phyloP scores from a whole-genome alignment of 495 filamentous ascomycete species.

The Aspergillus cristatus region DNA sequence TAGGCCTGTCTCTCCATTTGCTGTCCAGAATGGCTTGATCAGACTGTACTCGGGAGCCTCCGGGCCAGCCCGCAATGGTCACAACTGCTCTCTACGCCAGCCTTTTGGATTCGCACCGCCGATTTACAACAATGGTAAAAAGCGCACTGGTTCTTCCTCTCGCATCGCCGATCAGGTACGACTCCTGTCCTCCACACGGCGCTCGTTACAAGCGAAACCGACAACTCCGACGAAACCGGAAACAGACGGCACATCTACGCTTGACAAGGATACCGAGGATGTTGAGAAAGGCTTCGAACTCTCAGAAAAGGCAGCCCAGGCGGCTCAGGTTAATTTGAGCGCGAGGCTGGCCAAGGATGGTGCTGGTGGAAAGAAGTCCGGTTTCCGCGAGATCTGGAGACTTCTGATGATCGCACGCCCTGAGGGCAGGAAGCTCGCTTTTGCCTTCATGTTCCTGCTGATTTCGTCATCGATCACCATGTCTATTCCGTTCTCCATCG shows the following conservation, averaged over 20 bases:
- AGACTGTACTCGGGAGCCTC: constrained; percentile 20
- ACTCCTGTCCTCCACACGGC: constrained; percentile 19
- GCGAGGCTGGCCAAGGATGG: constrained; percentile 80
- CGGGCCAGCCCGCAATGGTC: constrained; percentile 12
- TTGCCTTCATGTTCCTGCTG: constrained; percentile 75
- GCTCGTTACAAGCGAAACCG: constrained; percentile 20
- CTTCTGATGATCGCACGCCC: constrained; percentile 82
- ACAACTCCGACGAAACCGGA: constrained; percentile 10
- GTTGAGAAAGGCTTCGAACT: constrained; percentile 51
- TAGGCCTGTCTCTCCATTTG: constrained; percentile 1
- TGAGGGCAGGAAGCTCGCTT: constrained; percentile 66
- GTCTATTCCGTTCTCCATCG: constrained; percentile 92
- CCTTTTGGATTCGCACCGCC: constrained; percentile 10
- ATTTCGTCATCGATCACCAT: constrained; percentile 86
- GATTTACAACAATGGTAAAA: constrained; percentile 9
- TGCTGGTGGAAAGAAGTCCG: constrained; percentile 49
- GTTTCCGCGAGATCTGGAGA: constrained; percentile 71
- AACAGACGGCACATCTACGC: constrained; percentile 6
- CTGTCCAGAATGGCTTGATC: constrained; percentile 4
- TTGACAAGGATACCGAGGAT: constrained; percentile 35
- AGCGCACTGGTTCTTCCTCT: constrained; percentile 8
- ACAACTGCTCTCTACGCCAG: constrained; percentile 5
- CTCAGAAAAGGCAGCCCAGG: constrained; percentile 74
- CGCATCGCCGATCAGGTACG: constrained; percentile 18
- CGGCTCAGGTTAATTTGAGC: constrained; percentile 81